phyloP scores from a whole-genome alignment of 2,329 filamentous ascomycete species.

The Neocatenulostroma microsporum region DNA sequence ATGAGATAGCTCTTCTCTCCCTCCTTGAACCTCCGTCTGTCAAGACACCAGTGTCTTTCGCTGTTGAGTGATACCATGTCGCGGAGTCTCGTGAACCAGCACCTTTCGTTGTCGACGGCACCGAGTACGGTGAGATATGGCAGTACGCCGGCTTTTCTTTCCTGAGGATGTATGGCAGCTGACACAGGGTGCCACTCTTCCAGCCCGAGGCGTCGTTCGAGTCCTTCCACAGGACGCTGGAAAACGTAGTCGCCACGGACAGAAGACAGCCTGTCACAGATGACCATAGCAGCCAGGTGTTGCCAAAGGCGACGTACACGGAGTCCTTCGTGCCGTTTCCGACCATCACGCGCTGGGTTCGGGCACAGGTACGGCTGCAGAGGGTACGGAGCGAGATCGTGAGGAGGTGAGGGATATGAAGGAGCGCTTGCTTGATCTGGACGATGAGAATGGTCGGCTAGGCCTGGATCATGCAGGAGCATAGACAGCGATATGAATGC shows the following conservation, averaged over 20 bases:
- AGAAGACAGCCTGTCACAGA: conserved; percentile 29
- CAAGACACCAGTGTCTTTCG: conserved; percentile 21
- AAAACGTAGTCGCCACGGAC: conserved; percentile 30
- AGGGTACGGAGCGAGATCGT: too few species aligned
- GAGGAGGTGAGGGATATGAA: too few species aligned
- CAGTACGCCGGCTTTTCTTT: conserved; percentile 25
- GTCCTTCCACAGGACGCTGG: conserved; percentile 25
- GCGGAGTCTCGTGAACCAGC: conserved; percentile 20
- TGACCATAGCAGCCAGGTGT: conserved; percentile 27
- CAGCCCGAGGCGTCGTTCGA: conserved; percentile 31
- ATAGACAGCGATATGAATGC: too few species aligned
- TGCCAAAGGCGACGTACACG: conserved; percentile 34
- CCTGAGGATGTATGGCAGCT: conserved; percentile 30
- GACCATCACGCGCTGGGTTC: too few species aligned
- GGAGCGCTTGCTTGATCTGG: too few species aligned
- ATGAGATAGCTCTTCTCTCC: too few species aligned
- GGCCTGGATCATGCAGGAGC: too few species aligned
- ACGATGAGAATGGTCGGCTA: too few species aligned
- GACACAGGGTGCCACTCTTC: conserved; percentile 37
- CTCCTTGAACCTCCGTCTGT: too few species aligned
- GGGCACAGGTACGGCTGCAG: too few species aligned
- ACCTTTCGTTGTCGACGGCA: conserved; percentile 25
- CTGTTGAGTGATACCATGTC: conserved; percentile 32
- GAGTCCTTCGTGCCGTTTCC: conserved; percentile 30
- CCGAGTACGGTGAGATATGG: conserved; percentile 33